phyloP scores from a whole-genome alignment of 257 asterid species.

The Solanum sparsipilum region DNA sequence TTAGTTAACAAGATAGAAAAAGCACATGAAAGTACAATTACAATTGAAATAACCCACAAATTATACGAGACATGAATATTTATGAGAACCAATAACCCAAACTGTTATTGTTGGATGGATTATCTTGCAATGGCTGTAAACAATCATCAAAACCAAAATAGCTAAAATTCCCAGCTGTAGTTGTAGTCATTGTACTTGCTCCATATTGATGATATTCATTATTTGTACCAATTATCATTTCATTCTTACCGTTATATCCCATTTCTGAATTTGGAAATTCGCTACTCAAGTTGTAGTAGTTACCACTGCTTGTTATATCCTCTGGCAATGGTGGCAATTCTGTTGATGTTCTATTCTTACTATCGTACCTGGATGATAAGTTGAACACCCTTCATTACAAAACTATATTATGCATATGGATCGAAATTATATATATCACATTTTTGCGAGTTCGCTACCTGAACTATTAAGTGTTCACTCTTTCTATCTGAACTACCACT shows the following conservation, averaged over 20 bases:
- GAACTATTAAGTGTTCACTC: background rate
- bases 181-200: background rate
- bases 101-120: background rate
- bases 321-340: conserved; percentile 91
- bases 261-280: conserved; percentile 34
- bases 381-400: background rate
- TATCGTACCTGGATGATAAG: background rate
- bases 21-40: background rate
- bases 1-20: background rate
- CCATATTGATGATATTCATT: background rate
- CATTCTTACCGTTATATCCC: conserved; percentile 36
- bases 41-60: background rate
- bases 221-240: background rate
- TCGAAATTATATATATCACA: background rate
- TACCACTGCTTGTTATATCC: conserved; percentile 54
- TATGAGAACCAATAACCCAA: background rate
- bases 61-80: background rate
- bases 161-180: background rate
- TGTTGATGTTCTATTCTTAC: background rate
- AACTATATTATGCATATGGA: background rate
- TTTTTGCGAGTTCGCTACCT: background rate
- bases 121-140: background rate
- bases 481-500: background rate
- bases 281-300: background rate
- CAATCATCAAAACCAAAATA: background rate